Percentiles rank a stretch among this genome's conserved stretches.
Conservation (phyloP, 768 basidiomycete genomes). For the Daedaleopsis nitida region DNA sequence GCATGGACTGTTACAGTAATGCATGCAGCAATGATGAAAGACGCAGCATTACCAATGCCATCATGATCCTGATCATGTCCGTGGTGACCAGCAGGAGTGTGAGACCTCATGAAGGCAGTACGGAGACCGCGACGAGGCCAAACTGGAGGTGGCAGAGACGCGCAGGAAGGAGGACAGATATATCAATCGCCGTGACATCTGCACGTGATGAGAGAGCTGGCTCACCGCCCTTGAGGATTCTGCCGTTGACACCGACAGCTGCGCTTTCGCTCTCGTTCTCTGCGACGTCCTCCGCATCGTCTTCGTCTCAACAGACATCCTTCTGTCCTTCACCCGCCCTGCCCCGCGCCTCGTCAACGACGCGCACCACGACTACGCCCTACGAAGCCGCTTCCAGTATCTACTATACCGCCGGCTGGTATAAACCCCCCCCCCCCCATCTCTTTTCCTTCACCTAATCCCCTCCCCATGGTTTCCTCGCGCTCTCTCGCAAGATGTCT, state of each 20-base stretch:
- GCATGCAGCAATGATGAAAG: background rate
- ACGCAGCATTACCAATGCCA: no score
- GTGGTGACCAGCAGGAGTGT: no score
- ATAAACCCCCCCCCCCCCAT: constrained; percentile 15
- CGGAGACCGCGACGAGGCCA: no score
- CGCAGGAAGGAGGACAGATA: constrained; percentile 1
- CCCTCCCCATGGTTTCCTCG: constrained; percentile 18
- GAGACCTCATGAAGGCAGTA: no score
- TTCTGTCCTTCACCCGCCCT: constrained; percentile 14
- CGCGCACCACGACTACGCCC: constrained; percentile 11
- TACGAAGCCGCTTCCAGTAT: constrained; percentile 19
- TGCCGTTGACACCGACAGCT: background rate
- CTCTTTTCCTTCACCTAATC: constrained; percentile 11
- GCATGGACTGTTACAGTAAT: background rate
- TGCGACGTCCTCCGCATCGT: constrained; percentile 10
- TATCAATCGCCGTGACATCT: constrained; percentile 21
- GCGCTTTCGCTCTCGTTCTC: constrained; percentile 5
- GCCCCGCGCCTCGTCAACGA: constrained; percentile 14
- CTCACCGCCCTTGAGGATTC: constrained; percentile 18
- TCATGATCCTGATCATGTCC: background rate
- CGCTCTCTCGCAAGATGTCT: constrained; percentile 28
- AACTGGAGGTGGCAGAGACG: constrained; percentile 1
- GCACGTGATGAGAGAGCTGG: constrained; percentile 24
- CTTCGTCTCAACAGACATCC: constrained; percentile 4
- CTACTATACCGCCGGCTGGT: constrained; percentile 22